Conservation (phyloP, 176 grass and related monocot genomes). For the Triticum dicoccoides region DNA sequence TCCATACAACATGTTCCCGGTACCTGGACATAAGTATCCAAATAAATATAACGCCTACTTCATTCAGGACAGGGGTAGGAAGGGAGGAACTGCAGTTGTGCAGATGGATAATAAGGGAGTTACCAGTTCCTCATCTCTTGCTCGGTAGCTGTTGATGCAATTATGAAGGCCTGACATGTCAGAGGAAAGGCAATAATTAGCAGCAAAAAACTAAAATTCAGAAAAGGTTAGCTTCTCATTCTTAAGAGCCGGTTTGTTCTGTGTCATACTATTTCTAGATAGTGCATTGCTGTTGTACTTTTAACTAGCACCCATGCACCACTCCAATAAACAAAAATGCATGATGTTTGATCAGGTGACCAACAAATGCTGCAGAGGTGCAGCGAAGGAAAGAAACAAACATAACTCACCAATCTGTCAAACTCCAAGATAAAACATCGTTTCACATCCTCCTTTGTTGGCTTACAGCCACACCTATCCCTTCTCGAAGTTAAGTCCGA, state of each 20-base stretch:
- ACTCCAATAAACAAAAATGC: constrained; percentile 5
- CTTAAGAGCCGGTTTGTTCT: background rate
- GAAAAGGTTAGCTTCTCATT: background rate
- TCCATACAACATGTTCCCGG: constrained; percentile 91
- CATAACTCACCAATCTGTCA: constrained; percentile 74
- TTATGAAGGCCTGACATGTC: constrained; percentile 78
- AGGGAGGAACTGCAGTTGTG: background rate
- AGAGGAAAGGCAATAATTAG: constrained; percentile 2
- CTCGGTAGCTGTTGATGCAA: constrained; percentile 90
- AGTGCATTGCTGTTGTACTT: background rate
- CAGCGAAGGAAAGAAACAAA: background rate
- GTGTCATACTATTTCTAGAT: background rate
- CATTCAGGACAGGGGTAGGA: background rate
- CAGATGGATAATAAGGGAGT: background rate
- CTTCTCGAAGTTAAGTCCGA: constrained; percentile 92
- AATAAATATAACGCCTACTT: background rate
- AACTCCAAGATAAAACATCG: constrained; percentile 98
- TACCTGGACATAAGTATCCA: constrained; percentile 52
- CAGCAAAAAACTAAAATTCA: background rate
- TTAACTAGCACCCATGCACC: background rate
- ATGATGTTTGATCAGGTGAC: background rate
- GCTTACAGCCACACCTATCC: constrained; percentile 94
- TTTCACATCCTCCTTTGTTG: constrained; percentile 96
- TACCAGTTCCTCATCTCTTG: constrained; percentile 97
- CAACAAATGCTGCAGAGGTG: background rate